Conservation (phyloP, 768 basidiomycete genomes). For the Pisolithus microcarpus region DNA sequence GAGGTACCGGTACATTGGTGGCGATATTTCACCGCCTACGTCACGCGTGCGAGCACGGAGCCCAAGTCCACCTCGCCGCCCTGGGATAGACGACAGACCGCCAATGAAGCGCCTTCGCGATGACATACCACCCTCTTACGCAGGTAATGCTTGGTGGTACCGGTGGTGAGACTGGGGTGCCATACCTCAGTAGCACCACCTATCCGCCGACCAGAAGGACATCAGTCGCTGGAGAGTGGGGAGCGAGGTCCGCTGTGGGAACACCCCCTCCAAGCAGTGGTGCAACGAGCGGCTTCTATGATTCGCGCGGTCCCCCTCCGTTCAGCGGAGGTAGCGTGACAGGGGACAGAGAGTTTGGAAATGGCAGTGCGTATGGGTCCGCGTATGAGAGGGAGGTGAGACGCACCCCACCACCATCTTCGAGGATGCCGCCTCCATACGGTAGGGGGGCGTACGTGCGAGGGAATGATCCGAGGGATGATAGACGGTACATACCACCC, state of each 20-base stretch:
- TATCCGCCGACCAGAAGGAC: constrained; percentile 29
- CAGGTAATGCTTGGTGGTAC: background rate
- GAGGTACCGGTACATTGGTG: constrained; percentile 20
- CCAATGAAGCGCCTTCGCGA: constrained; percentile 41
- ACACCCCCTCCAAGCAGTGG: constrained; percentile 20
- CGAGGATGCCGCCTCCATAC: constrained; percentile 17
- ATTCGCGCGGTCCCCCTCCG: constrained; percentile 15
- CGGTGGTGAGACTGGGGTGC: background rate
- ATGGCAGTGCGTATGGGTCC: constrained; percentile 22
- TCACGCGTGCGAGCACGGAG: constrained; percentile 42
- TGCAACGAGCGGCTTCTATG: constrained; percentile 27
- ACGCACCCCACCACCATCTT: constrained; percentile 19
- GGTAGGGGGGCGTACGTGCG: constrained; percentile 9
- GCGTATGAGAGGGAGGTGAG: constrained; percentile 33
- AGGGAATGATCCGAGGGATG: constrained; percentile 26
- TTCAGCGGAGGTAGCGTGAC: constrained; percentile 13
- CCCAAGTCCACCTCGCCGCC: constrained; percentile 32
- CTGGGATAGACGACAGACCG: constrained; percentile 34
- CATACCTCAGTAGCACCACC: constrained; percentile 12
- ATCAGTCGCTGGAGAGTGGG: constrained; percentile 14
- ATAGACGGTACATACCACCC: constrained; percentile 31
- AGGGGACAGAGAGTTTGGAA: constrained; percentile 32
- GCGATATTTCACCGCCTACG: constrained; percentile 22
- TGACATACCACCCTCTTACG: constrained; percentile 25
- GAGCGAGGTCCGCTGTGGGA: constrained; percentile 12